phyloP scores from a whole-genome alignment of 164 flowering plant species.

The Stephania cephalantha region DNA sequence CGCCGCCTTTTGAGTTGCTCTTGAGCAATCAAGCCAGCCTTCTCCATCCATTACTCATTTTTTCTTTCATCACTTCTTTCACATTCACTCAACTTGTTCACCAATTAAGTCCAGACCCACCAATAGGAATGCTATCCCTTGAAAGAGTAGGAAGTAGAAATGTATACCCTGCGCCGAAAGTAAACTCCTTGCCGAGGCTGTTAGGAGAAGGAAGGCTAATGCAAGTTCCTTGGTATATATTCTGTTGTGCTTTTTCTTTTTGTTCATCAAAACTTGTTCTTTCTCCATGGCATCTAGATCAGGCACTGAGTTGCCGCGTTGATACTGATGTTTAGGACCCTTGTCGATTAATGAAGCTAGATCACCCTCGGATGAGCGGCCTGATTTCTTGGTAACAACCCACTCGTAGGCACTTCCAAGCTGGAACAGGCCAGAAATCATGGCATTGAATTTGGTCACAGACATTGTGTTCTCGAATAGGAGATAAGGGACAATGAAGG shows the following conservation, averaged over 20 bases:
- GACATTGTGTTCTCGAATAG: slow-evolving; percentile 99
- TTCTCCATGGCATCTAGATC: slow-evolving; percentile 41
- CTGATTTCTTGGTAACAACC: slow-evolving; percentile 98
- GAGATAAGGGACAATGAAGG: slow-evolving; percentile 96
- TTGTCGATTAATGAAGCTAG: slow-evolving; percentile 53
- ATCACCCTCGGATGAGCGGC: slow-evolving; percentile 97
- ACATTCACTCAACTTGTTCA: slow-evolving; percentile 63
- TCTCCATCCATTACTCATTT: background rate
- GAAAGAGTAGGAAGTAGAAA: slow-evolving; percentile 95
- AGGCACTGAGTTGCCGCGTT: slow-evolving; percentile 55
- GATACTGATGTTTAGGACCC: slow-evolving; percentile 38
- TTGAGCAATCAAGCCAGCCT: background rate
- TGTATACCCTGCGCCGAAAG: slow-evolving; percentile 96
- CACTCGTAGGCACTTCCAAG: slow-evolving; percentile 98
- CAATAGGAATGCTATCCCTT: slow-evolving; percentile 84
- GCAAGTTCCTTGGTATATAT: slow-evolving; percentile 85
- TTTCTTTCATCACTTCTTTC: background rate
- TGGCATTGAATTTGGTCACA: slow-evolving; percentile 95
- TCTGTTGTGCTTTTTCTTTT: slow-evolving; percentile 85
- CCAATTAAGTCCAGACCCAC: slow-evolving; percentile 97
- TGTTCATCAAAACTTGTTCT: slow-evolving; percentile 25
- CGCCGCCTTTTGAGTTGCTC: slow-evolving; percentile 2
- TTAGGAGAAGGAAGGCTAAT: slow-evolving; percentile 79
- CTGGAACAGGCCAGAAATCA: slow-evolving; percentile 96
- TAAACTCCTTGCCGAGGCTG: slow-evolving; percentile 91